Evolutionary conservation across 1,139 yeast genomes (phyloP).

Genomic region (Protomyces arabidopsidicola): DNA sequence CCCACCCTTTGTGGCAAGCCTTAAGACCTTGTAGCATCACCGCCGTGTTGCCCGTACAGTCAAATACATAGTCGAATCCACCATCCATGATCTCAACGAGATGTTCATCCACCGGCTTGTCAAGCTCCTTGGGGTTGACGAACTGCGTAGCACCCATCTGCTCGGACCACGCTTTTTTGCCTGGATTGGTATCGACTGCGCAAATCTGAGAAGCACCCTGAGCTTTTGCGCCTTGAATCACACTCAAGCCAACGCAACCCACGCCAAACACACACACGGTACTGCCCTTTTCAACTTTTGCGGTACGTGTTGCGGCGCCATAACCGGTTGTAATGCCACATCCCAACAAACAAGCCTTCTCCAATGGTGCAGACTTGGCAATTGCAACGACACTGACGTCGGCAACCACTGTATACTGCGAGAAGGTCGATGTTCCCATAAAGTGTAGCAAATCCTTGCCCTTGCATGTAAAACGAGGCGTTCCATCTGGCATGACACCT

Average conservation of each 20-base stretch:
- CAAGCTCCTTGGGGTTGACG: constrained; percentile 74
- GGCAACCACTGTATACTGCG: constrained; percentile 95
- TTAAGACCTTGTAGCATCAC: constrained; percentile 96
- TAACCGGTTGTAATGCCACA: constrained; percentile 98
- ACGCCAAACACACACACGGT: constrained; percentile 96
- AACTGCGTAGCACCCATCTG: constrained; percentile 96
- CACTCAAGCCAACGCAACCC: constrained; percentile 94
- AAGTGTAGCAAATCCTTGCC: constrained; percentile 83
- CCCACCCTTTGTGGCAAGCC: constrained; percentile 99
- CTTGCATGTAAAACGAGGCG: constrained; percentile 69
- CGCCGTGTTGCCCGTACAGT: constrained; percentile 92
- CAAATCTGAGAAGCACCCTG: constrained; percentile 78
- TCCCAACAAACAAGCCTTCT: constrained; percentile 85
- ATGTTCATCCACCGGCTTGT: constrained; percentile 73
- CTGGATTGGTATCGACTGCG: constrained; percentile 79
- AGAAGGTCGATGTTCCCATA: constrained; percentile 96
- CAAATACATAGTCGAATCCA: constrained; percentile 91
- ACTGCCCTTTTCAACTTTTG: constrained; percentile 86
- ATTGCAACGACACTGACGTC: constrained; percentile 97
- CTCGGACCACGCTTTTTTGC: constrained; percentile 76
- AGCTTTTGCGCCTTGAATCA: constrained; percentile 85
- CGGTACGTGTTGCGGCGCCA: constrained; percentile 95
- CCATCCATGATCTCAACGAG: constrained; percentile 90
- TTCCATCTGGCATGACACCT: constrained; percentile 95
- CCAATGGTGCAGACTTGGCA: constrained; percentile 74